Evolutionary conservation across 495 filamentous ascomycete species (phyloP), one percentile per base, ranked within the genome.

Genomic region (Amniculicola lignicola): DNA sequence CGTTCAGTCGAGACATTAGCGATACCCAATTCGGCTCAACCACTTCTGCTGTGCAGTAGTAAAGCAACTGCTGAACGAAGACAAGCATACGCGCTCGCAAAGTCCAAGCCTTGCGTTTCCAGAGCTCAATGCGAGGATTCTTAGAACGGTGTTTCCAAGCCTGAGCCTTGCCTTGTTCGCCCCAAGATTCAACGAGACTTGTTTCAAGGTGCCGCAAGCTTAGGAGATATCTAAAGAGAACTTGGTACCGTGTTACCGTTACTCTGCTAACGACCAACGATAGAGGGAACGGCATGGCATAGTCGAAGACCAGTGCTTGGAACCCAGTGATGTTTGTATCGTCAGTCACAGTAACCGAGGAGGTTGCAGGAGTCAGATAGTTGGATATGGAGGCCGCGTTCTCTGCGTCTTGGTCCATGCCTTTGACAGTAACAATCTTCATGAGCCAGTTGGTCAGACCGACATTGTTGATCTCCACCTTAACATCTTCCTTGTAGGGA

Each of bases 11-110:
- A 21, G 84, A 82, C 90, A 96, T 97, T 45, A 97, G 76, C 29
- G 78, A 83, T 53, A 90, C 84, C 93, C 93, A 98, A 72, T 97
- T 98, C 15, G 90, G 93, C 70, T 98, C 93, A 55, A 98, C 90
- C 50, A 98, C 93, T 69, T 98, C 93, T 0, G 88, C 84, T 0
- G 93, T 97, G 68, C 91, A 96, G 62, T 95, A 98, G 67, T 96
- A 98, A 21, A 96, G 76, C 23, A 96, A 74, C 66, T 98, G 93
- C 70, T 98, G 94, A 18, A 97, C 86, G 65, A 97, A 98, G 11
- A 95, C 86, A 11, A 98, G 75, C 93, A 98, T 98, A 41, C 95
- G 81, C 7, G 90, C 87, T 19, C 93, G 79, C 36, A 98, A 70
- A 2, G 88, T 96, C 89, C 90, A 97, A 2, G 89, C 88, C 25